Conservation (phyloP, 495 filamentous ascomycete species). For the Recurvomyces mirabilis region DNA sequence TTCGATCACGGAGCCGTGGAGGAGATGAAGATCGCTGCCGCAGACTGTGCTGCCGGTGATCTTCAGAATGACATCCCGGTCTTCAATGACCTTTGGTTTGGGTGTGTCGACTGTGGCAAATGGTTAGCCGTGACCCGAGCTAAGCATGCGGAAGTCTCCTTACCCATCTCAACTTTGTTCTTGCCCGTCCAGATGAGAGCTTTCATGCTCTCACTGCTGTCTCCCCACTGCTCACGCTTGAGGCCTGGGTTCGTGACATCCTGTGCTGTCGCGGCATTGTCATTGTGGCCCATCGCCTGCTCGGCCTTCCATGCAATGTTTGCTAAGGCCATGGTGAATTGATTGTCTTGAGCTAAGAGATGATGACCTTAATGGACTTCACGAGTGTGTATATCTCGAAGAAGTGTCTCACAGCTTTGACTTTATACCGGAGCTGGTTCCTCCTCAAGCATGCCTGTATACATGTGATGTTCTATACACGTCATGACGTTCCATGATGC, state of each 20-base stretch:
- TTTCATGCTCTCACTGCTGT: conserved; percentile 52
- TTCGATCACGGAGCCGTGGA: conserved; percentile 60
- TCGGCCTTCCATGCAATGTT: conserved; percentile 56
- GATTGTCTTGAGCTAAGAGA: not conserved
- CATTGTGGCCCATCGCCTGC: conserved; percentile 52
- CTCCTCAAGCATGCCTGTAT: not conserved
- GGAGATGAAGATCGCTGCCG: conserved; percentile 73
- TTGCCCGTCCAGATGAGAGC: conserved; percentile 64
- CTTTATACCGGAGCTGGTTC: no score
- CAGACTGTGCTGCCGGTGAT: conserved; percentile 82
- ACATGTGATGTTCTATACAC: not conserved
- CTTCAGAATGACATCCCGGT: conserved; percentile 68
- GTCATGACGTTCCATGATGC: conserved; percentile 1
- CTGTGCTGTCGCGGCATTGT: conserved; percentile 45
- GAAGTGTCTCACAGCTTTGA: not conserved
- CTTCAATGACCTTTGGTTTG: conserved; percentile 60
- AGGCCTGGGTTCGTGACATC: conserved; percentile 40
- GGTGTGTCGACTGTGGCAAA: conserved; percentile 41
- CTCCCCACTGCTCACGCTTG: conserved; percentile 34
- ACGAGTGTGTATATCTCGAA: not conserved
- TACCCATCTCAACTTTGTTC: conserved; percentile 48
- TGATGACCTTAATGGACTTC: not conserved
- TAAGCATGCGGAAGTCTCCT: conserved; percentile 7
- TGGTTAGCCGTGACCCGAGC: not conserved
- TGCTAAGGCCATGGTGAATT: conserved; percentile 40